These are phyloP conservation scores for Ceraceosorus bombacis DNA, from an alignment of 1,284 basidiomycete genomes.

Conservation along the genomic window DNA sequence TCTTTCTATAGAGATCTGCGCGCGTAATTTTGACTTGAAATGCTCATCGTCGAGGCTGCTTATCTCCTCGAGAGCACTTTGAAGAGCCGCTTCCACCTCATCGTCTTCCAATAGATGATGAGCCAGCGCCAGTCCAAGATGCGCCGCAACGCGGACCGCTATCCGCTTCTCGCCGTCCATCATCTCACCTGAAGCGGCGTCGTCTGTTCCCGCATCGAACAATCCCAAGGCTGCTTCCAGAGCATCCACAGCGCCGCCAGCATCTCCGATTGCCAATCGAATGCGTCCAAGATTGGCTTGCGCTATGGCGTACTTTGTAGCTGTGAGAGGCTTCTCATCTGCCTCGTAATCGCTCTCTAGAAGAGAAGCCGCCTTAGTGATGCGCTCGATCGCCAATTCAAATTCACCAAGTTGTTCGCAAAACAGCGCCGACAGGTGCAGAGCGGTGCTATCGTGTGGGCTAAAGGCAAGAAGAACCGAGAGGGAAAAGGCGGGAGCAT, in stretches of 20 bases:
- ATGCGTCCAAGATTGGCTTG: conserved; percentile 75
- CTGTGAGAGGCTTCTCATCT: conserved; percentile 67
- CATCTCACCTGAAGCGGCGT: conserved; percentile 2
- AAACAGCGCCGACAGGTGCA: conserved; percentile 78
- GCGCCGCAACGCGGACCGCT: conserved; percentile 9
- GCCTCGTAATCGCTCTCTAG: conserved; percentile 83
- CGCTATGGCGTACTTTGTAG: conserved; percentile 71
- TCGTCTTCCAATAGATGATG: conserved; percentile 6
- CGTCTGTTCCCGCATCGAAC: conserved; percentile 54
- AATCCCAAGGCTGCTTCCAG: conserved; percentile 69
- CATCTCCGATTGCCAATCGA: conserved; percentile 59
- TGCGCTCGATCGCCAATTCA: conserved; percentile 58
- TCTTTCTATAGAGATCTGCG: conserved; percentile 68
- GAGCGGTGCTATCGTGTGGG: conserved; percentile 64
- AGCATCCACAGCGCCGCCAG: conserved; percentile 60
- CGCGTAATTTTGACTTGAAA: conserved; percentile 54
- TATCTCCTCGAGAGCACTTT: too few relatives aligned
- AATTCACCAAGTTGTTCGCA: conserved; percentile 73
- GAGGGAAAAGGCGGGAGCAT: conserved; percentile 65
- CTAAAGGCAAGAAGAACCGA: conserved; percentile 65
- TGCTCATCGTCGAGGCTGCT: too few relatives aligned
- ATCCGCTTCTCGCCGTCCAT: background rate
- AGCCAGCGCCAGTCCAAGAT: conserved; percentile 19
- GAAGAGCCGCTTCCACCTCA: conserved; percentile 16
- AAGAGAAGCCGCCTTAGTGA: conserved; percentile 62